Evolutionary conservation across 139 green algal genomes (phyloP).

Genomic region (Astrephomene gubernaculifera): DNA sequence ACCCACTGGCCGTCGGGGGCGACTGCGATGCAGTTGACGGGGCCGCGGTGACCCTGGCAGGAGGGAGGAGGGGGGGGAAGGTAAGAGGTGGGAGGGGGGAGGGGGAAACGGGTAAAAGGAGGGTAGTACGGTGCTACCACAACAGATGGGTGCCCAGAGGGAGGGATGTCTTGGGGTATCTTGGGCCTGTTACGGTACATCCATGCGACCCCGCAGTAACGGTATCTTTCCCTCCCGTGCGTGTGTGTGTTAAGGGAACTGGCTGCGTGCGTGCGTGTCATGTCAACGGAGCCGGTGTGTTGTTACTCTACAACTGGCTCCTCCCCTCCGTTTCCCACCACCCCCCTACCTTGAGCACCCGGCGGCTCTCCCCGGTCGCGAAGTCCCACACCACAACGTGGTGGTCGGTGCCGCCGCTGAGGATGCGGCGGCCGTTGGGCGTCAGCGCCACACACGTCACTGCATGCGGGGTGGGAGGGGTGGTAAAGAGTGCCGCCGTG

Average conservation of each 20-base stretch:
- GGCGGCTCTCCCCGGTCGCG: constrained; percentile 22
- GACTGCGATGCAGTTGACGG: constrained; percentile 26
- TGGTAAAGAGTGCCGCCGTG: too few species aligned
- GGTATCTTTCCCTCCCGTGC: too few species aligned
- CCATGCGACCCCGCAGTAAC: too few species aligned
- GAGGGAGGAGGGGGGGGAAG: not conserved
- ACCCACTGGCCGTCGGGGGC: constrained; percentile 27
- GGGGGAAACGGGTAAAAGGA: too few species aligned
- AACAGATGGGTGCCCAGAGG: too few species aligned
- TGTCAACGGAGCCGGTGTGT: too few species aligned
- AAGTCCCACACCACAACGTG: constrained; percentile 40
- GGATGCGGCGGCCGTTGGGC: constrained; percentile 13
- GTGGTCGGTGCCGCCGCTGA: constrained; percentile 6
- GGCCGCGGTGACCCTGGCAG: constrained; percentile 41
- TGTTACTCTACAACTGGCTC: not conserved
- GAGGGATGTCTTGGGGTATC: too few species aligned
- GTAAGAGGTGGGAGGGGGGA: not conserved
- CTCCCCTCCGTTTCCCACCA: not conserved
- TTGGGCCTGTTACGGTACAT: too few species aligned
- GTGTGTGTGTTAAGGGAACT: too few species aligned
- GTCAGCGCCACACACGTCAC: constrained; percentile 7
- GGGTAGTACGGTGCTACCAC: too few species aligned
- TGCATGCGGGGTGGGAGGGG: not conserved
- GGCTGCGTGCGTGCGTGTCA: too few species aligned
- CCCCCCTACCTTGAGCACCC: constrained; percentile 11